These are phyloP conservation scores for Podospora pseudoanserina DNA, from an alignment of 495 filamentous ascomycete genomes.

Conservation along the genomic window DNA sequence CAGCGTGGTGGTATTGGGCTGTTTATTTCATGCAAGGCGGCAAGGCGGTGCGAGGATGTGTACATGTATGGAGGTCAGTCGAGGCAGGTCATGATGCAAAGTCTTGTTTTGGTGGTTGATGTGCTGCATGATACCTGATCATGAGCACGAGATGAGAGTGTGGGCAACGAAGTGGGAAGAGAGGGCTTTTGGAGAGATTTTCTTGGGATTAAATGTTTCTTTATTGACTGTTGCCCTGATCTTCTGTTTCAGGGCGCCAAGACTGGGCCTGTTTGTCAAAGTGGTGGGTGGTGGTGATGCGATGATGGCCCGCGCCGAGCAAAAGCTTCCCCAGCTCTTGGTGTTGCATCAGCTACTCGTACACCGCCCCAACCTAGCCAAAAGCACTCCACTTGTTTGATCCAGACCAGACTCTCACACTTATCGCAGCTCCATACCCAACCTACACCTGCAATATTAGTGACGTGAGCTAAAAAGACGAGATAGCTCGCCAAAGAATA, in stretches of 20 bases:
- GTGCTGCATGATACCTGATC: not conserved
- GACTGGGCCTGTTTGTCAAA: too few relatives aligned
- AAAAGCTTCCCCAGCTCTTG: not conserved
- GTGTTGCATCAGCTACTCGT: not conserved
- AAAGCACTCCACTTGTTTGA: not conserved
- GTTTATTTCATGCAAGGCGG: not conserved
- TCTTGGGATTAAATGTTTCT: too few relatives aligned
- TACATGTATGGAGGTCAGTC: not conserved
- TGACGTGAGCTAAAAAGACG: too few relatives aligned
- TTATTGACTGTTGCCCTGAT: too few relatives aligned
- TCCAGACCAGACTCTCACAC: not conserved
- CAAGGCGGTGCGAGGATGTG: not conserved
- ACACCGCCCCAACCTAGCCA: not conserved
- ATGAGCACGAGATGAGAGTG: too few relatives aligned
- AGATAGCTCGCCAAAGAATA: too few relatives aligned
- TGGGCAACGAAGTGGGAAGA: too few relatives aligned
- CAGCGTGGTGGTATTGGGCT: not conserved
- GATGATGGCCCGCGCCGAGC: not conserved
- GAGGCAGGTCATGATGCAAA: not conserved
- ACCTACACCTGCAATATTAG: too few relatives aligned
- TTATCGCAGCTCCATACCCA: not conserved
- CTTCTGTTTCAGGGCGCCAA: too few relatives aligned
- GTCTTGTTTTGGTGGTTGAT: too few relatives aligned
- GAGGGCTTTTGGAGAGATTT: too few relatives aligned
- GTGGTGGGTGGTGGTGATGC: too few relatives aligned